Percentiles rank a stretch among this genome's conserved stretches.
These are phyloP conservation scores for Pseudogymnoascus sp. DNA, from an alignment of 2,329 filamentous ascomycete genomes.

Conservation along the genomic window DNA sequence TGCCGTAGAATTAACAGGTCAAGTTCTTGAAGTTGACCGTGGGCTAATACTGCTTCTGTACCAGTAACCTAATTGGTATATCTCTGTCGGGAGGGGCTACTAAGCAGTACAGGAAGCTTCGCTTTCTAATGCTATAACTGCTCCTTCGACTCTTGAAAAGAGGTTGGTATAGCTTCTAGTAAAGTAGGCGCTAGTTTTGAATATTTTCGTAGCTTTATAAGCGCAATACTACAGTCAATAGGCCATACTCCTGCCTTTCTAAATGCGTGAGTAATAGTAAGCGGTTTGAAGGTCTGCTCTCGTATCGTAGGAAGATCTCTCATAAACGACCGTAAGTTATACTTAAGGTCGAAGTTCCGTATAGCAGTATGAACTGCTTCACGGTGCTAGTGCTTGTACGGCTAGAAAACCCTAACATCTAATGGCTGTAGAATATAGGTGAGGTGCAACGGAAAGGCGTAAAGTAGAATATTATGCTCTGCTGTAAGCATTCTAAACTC, in stretches of 20 bases:
- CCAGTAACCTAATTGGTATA: too few species aligned
- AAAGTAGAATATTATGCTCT: background rate
- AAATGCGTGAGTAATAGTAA: background rate
- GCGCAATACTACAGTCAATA: background rate
- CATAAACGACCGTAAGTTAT: background rate
- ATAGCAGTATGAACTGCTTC: background rate
- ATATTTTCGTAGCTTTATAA: background rate
- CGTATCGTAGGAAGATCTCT: background rate
- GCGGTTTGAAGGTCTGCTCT: background rate
- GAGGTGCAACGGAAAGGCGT: background rate
- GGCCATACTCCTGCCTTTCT: background rate
- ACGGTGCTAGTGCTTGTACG: background rate
- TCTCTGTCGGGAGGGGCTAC: too few species aligned
- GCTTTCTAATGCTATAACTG: background rate
- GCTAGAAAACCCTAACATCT: background rate
- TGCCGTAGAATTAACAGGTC: too few species aligned
- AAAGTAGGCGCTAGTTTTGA: background rate
- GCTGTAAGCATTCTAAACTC: background rate
- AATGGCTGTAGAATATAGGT: slow-evolving; percentile 2
- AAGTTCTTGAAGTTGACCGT: too few species aligned
- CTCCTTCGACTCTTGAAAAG: background rate
- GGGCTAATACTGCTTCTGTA: too few species aligned
- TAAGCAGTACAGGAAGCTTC: background rate
- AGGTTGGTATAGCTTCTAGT: background rate
- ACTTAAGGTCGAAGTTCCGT: background rate